phyloP scores from a whole-genome alignment of 2,329 filamentous ascomycete genomes.

The Trichoderma endophyticum region DNA sequence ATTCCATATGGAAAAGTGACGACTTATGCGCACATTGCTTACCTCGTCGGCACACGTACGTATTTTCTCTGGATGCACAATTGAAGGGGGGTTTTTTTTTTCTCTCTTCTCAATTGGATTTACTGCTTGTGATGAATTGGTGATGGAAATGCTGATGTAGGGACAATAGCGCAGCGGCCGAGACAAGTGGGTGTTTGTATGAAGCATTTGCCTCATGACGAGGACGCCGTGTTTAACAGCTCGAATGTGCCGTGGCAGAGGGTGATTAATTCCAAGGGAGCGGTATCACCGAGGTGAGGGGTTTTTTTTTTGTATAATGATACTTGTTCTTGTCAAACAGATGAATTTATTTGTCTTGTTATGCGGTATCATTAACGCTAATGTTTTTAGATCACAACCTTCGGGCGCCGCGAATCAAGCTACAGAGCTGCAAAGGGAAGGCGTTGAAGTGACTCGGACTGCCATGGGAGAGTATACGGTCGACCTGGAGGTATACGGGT shows the following conservation, averaged over 20 bases:
- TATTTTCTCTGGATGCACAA: constrained; percentile 15
- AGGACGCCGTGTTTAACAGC: constrained; percentile 58
- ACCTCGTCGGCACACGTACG: constrained; percentile 69
- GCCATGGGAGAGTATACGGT: constrained; percentile 52
- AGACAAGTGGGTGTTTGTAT: constrained; percentile 88
- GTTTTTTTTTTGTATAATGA: not conserved
- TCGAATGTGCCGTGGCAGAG: constrained; percentile 91
- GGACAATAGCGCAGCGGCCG: constrained; percentile 58
- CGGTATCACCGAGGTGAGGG: constrained; percentile 74
- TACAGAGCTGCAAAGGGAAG: constrained; percentile 48
- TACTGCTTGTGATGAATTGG: not conserved
- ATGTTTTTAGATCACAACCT: constrained; percentile 44
- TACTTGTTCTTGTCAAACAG: not conserved
- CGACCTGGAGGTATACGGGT: constrained; percentile 51
- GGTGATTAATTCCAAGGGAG: constrained; percentile 82
- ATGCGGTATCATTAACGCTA: not conserved
- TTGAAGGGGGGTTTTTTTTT: too few species aligned
- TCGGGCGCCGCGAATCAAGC: constrained; percentile 50
- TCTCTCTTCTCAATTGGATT: not conserved
- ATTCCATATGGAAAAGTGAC: constrained; percentile 82
- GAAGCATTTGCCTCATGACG: constrained; percentile 70
- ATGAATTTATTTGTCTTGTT: not conserved
- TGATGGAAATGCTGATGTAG: not conserved
- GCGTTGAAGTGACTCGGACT: constrained; percentile 47
- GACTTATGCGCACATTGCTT: constrained; percentile 79